These are phyloP conservation scores for Botrytis pseudocinerea DNA, from an alignment of 2,329 filamentous ascomycete genomes.

Conservation along the genomic window DNA sequence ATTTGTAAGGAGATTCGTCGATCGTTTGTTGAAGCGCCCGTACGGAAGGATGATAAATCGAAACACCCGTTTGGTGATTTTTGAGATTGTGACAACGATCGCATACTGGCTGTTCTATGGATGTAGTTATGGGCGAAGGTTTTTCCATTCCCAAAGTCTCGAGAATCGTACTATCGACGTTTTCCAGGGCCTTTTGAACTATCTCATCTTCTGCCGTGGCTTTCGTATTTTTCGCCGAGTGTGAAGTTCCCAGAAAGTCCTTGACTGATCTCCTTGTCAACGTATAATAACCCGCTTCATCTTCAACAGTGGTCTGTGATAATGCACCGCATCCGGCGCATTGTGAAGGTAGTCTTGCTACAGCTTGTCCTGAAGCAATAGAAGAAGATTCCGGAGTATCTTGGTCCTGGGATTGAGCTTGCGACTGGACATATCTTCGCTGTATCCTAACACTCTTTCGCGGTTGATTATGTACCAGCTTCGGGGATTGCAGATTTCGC, in stretches of 20 bases:
- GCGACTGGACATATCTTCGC: conserved; percentile 22
- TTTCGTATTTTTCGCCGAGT: neutral
- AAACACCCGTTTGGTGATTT: conserved; percentile 69
- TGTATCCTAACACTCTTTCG: conserved; percentile 8
- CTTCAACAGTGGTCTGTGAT: conserved; percentile 54
- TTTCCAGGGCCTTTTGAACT: conserved; percentile 43
- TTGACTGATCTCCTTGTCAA: conserved; percentile 52
- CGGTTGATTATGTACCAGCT: neutral
- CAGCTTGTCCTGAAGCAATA: neutral
- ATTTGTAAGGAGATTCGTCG: conserved; percentile 81
- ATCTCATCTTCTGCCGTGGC: conserved; percentile 48
- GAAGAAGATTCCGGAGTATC: neutral
- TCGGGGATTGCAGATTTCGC: conserved; percentile 8
- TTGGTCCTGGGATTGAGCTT: neutral
- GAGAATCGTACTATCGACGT: conserved; percentile 25
- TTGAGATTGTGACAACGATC: conserved; percentile 82
- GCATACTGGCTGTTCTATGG: conserved; percentile 60
- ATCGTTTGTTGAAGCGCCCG: conserved; percentile 82
- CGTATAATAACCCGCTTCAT: conserved; percentile 59
- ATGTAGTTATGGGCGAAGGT: conserved; percentile 13
- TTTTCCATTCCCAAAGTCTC: conserved; percentile 26
- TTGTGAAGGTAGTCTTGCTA: conserved; percentile 50
- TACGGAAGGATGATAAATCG: conserved; percentile 79
- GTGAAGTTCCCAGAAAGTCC: conserved; percentile 46
- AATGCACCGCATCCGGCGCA: conserved; percentile 67